These are phyloP conservation scores for Calvatia gigantea DNA, from an alignment of 768 basidiomycete genomes.

Conservation along the genomic window DNA sequence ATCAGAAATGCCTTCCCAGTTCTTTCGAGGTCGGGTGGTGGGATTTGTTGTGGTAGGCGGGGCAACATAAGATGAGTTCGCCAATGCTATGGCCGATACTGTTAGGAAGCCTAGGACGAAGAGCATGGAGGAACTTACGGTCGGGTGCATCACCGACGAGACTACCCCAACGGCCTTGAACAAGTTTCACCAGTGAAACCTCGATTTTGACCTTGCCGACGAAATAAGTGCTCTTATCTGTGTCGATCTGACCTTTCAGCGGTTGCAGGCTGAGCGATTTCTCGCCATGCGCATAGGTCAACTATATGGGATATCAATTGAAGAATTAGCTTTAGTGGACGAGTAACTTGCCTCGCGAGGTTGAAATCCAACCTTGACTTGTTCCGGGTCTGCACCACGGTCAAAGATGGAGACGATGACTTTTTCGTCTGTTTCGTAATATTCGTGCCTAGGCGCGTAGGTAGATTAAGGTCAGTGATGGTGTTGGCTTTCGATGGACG, in stretches of 20 bases:
- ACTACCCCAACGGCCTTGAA: conserved; percentile 66
- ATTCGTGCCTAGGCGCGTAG: conserved; percentile 65
- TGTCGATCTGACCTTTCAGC: conserved; percentile 76
- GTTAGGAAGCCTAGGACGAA: conserved; percentile 1
- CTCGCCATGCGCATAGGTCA: conserved; percentile 65
- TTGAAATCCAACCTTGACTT: conserved; percentile 61
- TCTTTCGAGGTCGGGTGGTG: conserved; percentile 53
- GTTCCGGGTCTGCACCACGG: conserved; percentile 63
- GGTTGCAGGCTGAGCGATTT: conserved; percentile 73
- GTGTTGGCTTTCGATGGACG: neutral
- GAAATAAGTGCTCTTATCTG: conserved; percentile 55
- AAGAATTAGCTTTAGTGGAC: conserved; percentile 4
- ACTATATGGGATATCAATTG: conserved; percentile 26
- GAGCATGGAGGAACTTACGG: conserved; percentile 43
- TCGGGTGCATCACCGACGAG: conserved; percentile 76
- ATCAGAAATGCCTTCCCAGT: conserved; percentile 86
- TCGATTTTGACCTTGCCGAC: conserved; percentile 90
- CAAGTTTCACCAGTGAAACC: conserved; percentile 68
- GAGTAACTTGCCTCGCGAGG: conserved; percentile 51
- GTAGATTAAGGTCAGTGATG: neutral
- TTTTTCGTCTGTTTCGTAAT: conserved; percentile 81
- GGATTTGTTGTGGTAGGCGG: conserved; percentile 24
- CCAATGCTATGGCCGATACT: conserved; percentile 25
- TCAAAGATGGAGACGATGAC: conserved; percentile 77
- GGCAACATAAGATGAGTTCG: conserved; percentile 23